phyloP scores from a whole-genome alignment of 176 grass and related monocot species.

The Phragmites australis region DNA sequence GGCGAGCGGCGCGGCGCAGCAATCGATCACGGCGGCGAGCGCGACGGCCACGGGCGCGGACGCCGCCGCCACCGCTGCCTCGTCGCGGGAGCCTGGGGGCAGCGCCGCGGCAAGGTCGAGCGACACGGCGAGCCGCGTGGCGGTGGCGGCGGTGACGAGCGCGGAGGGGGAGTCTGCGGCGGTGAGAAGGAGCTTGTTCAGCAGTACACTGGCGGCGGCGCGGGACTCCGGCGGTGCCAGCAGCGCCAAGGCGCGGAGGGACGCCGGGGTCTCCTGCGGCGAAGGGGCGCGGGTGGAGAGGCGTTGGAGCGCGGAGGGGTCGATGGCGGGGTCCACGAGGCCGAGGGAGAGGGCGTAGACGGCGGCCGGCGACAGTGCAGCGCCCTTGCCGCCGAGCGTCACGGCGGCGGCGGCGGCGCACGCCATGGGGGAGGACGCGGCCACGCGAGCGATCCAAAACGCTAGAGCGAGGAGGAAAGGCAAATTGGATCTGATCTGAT shows the following conservation, averaged over 20 bases:
- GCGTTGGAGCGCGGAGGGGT: conserved; percentile 68
- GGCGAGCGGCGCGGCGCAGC: conserved; percentile 68
- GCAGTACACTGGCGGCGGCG: conserved; percentile 64
- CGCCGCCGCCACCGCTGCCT: conserved; percentile 53
- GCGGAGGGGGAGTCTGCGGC: conserved; percentile 46
- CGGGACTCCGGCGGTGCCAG: conserved; percentile 50
- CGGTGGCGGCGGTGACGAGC: conserved; percentile 43
- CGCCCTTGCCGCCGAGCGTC: conserved; percentile 72
- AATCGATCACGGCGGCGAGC: conserved; percentile 68
- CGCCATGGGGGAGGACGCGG: background rate
- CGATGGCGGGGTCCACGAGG: conserved; percentile 47
- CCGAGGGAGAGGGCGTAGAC: conserved; percentile 61
- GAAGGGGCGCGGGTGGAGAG: conserved; percentile 47
- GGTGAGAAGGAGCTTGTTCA: conserved; percentile 80
- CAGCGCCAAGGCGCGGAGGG: background rate
- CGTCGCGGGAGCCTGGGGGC: conserved; percentile 49
- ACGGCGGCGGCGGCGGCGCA: conserved; percentile 44
- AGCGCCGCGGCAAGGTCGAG: conserved; percentile 49
- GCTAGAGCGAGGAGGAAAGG: conserved; percentile 34
- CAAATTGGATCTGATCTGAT: background rate
- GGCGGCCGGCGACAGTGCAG: conserved; percentile 41
- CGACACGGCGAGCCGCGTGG: conserved; percentile 42
- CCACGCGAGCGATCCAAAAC: conserved; percentile 28
- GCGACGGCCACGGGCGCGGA: conserved; percentile 56
- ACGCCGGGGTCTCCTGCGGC: conserved; percentile 34